These are phyloP conservation scores for Colletotrichum spinosum DNA, from an alignment of 2,329 filamentous ascomycete genomes.

Conservation along the genomic window DNA sequence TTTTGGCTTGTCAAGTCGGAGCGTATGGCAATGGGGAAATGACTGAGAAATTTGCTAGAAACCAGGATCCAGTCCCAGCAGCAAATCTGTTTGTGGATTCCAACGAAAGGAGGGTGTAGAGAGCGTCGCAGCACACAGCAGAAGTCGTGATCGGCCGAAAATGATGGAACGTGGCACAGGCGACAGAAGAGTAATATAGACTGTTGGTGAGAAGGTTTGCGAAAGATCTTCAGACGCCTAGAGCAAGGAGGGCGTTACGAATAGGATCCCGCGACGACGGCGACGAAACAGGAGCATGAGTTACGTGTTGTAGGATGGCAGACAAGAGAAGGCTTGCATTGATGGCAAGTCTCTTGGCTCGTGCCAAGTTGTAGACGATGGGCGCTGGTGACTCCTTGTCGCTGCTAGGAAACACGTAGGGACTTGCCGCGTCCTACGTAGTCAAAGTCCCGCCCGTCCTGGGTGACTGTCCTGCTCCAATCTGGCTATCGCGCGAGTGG, in stretches of 20 bases:
- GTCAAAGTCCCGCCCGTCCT: no score
- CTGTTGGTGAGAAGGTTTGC: conserved; percentile 37
- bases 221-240: conserved; percentile 39
- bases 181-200: conserved; percentile 31
- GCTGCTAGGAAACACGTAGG: not conserved
- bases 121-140: not conserved
- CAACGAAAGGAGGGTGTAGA: conserved; percentile 2
- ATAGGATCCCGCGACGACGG: conserved; percentile 14
- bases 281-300: conserved; percentile 34
- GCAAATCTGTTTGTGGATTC: conserved; percentile 3
- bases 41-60: not conserved
- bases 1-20: no score
- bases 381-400: conserved; percentile 31
- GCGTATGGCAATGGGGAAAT: no score
- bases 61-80: conserved; percentile 37
- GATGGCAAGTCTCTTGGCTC: conserved; percentile 31
- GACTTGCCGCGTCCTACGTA: no score
- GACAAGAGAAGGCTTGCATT: conserved; percentile 17
- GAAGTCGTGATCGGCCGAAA: not conserved
- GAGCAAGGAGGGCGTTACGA: conserved; percentile 27
- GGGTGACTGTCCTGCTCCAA: no score
- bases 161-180: not conserved
- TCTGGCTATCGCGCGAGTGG: no score
- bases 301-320: no score
- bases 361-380: conserved; percentile 30